phyloP scores from a whole-genome alignment of 1,139 yeast species.

The Pichia sp. region DNA sequence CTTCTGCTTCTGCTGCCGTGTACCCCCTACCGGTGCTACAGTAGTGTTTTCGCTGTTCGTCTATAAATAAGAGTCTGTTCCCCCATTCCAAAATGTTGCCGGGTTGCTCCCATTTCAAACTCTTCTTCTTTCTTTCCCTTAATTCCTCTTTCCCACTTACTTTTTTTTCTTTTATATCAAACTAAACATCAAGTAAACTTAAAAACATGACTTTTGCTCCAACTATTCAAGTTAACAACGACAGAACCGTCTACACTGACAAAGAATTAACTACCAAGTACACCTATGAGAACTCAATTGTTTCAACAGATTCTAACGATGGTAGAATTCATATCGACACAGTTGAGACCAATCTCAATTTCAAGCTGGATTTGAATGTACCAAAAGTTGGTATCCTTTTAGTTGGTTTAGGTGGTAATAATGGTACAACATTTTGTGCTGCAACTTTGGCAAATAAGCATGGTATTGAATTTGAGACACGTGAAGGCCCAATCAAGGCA shows the following conservation, averaged over 20 bases:
- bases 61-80: not conserved
- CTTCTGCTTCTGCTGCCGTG: too few relatives aligned
- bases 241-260: constrained; percentile 52
- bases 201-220: constrained; percentile 22
- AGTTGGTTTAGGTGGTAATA: constrained; percentile 95
- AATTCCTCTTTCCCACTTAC: not conserved
- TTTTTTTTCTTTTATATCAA: not conserved
- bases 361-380: constrained; percentile 73
- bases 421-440: constrained; percentile 86
- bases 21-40: too few relatives aligned
- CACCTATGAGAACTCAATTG: constrained; percentile 61
- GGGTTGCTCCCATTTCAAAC: too few relatives aligned
- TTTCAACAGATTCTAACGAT: constrained; percentile 35
- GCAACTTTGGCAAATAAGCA: constrained; percentile 82
- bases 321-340: constrained; percentile 64
- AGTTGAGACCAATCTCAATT: constrained; percentile 65
- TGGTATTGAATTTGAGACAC: constrained; percentile 70
- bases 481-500: constrained; percentile 72
- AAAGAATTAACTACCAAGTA: constrained; percentile 61
- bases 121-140: not conserved
- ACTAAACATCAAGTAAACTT: not conserved
- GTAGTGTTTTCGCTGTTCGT: not conserved
- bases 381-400: constrained; percentile 86
- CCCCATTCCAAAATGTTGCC: too few relatives aligned
- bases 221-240: constrained; percentile 54